Evolutionary conservation across 2,329 filamentous ascomycete species (phyloP).

Genomic region (Reticulascus tulasneorum): DNA sequence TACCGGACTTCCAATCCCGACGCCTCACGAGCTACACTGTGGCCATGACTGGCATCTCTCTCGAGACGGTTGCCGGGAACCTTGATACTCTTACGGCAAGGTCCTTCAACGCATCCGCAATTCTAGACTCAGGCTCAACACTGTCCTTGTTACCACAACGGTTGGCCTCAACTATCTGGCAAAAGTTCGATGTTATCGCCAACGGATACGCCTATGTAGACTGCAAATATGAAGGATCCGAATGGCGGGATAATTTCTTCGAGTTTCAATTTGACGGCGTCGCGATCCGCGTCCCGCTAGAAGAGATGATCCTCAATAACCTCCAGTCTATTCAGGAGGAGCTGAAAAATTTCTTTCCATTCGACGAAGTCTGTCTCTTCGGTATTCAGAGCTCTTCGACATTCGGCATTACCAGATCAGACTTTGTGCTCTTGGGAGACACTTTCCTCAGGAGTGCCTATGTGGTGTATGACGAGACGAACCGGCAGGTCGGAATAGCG

Average conservation of each 20-base stretch:
- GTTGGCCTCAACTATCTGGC: conserved; percentile 51
- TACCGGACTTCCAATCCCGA: conserved; percentile 28
- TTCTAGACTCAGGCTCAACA: conserved; percentile 68
- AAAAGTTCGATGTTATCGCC: conserved; percentile 49
- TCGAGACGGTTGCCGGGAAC: conserved; percentile 22
- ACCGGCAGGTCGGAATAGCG: conserved; percentile 65
- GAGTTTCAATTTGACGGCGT: conserved; percentile 35
- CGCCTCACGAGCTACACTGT: conserved; percentile 37
- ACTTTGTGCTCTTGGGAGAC: conserved; percentile 58
- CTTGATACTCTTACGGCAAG: conserved; percentile 25
- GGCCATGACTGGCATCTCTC: conserved; percentile 27
- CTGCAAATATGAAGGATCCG: conserved; percentile 38
- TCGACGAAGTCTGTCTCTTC: conserved; percentile 47
- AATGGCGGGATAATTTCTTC: conserved; percentile 30
- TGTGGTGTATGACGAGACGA: conserved; percentile 69
- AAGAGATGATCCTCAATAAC: conserved; percentile 52
- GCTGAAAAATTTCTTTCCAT: conserved; percentile 32
- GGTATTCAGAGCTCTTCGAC: conserved; percentile 52
- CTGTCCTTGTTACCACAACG: conserved; percentile 62
- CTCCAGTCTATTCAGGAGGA: conserved; percentile 26
- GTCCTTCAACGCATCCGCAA: conserved; percentile 45
- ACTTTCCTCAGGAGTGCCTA: conserved; percentile 74
- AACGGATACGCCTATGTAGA: conserved; percentile 57
- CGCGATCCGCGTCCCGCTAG: conserved; percentile 51
- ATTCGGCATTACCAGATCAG: conserved; percentile 59